These are phyloP conservation scores for Anastatica hierochuntica DNA, from an alignment of 345 rosid genomes.

Conservation along the genomic window DNA sequence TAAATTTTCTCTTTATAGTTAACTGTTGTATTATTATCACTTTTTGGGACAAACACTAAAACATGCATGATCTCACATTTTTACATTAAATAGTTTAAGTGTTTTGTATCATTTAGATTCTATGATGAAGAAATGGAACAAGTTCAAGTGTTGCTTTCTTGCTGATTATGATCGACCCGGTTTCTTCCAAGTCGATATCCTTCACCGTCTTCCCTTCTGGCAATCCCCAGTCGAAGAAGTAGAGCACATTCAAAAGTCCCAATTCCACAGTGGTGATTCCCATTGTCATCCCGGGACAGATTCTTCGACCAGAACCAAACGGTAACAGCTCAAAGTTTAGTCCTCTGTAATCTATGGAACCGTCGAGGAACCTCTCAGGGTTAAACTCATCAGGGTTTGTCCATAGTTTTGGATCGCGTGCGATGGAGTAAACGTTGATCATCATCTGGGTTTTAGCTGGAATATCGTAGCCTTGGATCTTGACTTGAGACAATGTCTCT, in stretches of 20 bases:
- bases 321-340: slow-evolving; percentile 33
- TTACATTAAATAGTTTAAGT: too few relatives aligned
- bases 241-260: slow-evolving; percentile 12
- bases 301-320: slow-evolving; percentile 33
- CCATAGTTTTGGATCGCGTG: slow-evolving; percentile 38
- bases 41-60: too few relatives aligned
- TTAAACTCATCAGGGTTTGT: slow-evolving; percentile 27
- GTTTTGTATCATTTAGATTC: not conserved
- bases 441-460: slow-evolving; percentile 22
- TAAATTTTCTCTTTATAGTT: not conserved
- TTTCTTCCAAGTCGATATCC: slow-evolving; percentile 20
- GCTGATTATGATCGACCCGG: not conserved
- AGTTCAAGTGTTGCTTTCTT: slow-evolving; percentile 23
- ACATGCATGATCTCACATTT: too few relatives aligned
- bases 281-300: slow-evolving; percentile 13
- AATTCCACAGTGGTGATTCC: slow-evolving; percentile 9
- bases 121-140: slow-evolving; percentile 11
- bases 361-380: slow-evolving; percentile 36
- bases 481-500: slow-evolving; percentile 23
- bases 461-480: slow-evolving; percentile 37
- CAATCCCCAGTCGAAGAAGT: slow-evolving; percentile 23
- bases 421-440: slow-evolving; percentile 38
- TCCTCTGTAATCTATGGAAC: slow-evolving; percentile 30
- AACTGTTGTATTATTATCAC: too few relatives aligned
- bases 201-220: slow-evolving; percentile 5